Base-by-base conservation (phyloP, 495 filamentous ascomycete genomes). In the Annulohypoxylon moriforme region DNA sequence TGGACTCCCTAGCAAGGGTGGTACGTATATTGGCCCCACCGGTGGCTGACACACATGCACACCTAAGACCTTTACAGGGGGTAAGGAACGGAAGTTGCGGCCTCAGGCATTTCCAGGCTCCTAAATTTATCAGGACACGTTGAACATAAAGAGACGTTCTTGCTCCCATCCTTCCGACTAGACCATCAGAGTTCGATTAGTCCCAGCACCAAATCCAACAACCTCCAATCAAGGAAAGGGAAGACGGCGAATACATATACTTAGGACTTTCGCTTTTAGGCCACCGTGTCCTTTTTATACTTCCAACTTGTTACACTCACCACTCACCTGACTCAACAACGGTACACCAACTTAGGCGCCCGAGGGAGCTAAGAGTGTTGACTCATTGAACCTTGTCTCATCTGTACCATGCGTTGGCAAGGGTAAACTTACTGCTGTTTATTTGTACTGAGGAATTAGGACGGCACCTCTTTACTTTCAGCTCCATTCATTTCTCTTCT, bases 401-500 rank as follows among this genome's bases (percentile, higher is more conserved):
- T 42, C 62, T 36, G 55, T 60, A 67, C 33, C 34, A 74, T 74
- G 71, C 71, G 44, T 60, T 74, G 58, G 44, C 62, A 55, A 33
- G 49, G 57, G 67, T 76, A 59, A 76, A 10, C 9, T 57, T 44
- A 24, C 34, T 66, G 68, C 64, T 71, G 66, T 60, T 81, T 81
- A 81, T 75, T 79, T 64, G 80, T 81, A 81, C 76, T 69, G 80
- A 80, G 78, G 78, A 78, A 73, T 72, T 77, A 75, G 77, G 79
- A 81, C 80, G 79, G 76, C 80, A 75, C 79, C 81, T 84, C 76
- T 67, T 60, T 80, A 78, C 76, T 56, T 60, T 60, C 59, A 72
- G 65, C 68, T 74, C 34, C 31, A 46, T 63, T 71, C 22, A 27
- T 57, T 50, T 27, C 14, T 59, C 49, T 70, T 68, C 65, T 73